Base-by-base conservation (phyloP, 2,329 filamentous ascomycete genomes). In the Trichoderma sp. region DNA sequence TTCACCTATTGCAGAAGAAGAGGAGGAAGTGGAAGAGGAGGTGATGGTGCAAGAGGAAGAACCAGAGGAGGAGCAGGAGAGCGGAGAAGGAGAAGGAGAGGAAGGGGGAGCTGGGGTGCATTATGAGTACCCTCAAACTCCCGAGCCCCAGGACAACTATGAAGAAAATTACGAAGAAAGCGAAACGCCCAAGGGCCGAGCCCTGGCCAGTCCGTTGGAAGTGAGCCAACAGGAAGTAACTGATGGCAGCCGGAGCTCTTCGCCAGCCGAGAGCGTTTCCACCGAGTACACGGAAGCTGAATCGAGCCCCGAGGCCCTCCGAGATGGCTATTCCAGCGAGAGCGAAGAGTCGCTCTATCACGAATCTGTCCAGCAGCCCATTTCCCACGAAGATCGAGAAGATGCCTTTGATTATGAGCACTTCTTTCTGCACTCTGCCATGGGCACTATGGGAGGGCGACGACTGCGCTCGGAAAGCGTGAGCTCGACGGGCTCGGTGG, bases 331-430 rank as follows among this genome's bases (percentile, higher is more conserved):
- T 35, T 87, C 87, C 27, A 93, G 92, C 79, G 92, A 94, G 79
- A 91, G 91, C 77, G 87, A 90, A 79, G 88, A 91, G 71, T 90
- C 90, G 14, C 85, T 92, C 7, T 92, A 93, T 79, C 90, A 92
- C 79, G 91, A 92, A 79, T 86, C 88, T 0, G 82, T 88, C 65
- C 87, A 90, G 73, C 88, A 90, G 69, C 88, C 89, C 9, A 85
- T 93, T 6, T 94, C 95, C 0, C 96, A 98, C 80, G 96, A 98
- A 85, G 95, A 98, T 83, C 93, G 96, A 24, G 92, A 95, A 78
- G 96, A 98, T 83, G 95, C 95, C 1, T 98, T 98, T 81, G 96
- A 98, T 83, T 98, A 98, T 77, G 94, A 98, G 83, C 93, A 97
- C 82, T 98, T 98, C 85, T 98, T 98, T 83, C 88, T 98, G 16